Conservation (phyloP, 768 basidiomycete species). For the Mycena metata region DNA sequence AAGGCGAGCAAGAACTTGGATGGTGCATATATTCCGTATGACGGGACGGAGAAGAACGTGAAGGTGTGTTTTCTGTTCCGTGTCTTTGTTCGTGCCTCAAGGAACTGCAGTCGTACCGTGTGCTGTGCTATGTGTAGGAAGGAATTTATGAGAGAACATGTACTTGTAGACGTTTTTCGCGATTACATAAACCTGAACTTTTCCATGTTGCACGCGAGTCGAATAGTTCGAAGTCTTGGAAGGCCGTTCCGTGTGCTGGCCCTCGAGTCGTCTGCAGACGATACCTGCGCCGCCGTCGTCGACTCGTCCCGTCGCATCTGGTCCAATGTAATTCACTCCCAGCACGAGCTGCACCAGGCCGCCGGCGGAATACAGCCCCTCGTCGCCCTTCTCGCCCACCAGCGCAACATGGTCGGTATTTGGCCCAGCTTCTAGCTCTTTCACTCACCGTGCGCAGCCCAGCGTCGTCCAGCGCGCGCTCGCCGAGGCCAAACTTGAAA, state of each 20-base stretch:
- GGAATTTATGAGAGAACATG: not conserved
- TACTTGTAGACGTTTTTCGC: not conserved
- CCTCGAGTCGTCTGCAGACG: constrained; percentile 93
- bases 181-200: too few relatives aligned
- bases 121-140: constrained; percentile 35
- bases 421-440: not conserved
- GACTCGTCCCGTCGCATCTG: constrained; percentile 76
- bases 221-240: not conserved
- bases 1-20: constrained; percentile 70
- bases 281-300: constrained; percentile 92
- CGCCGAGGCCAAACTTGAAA: constrained; percentile 68
- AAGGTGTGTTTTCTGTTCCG: constrained; percentile 51
- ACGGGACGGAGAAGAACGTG: constrained; percentile 63
- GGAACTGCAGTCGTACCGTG: constrained; percentile 25
- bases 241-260: constrained; percentile 74
- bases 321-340: constrained; percentile 90
- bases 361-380: constrained; percentile 85
- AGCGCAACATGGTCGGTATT: constrained; percentile 75
- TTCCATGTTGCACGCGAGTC: too few relatives aligned
- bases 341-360: constrained; percentile 73
- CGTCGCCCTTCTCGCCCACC: constrained; percentile 84
- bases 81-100: not conserved
- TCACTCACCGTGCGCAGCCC: constrained; percentile 63
- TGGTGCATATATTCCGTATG: constrained; percentile 72
- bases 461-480: constrained; percentile 78